Percentiles rank a stretch among this genome's conserved stretches.
Conservation (phyloP, 164 flowering plant species). For the Vitis riparia region DNA sequence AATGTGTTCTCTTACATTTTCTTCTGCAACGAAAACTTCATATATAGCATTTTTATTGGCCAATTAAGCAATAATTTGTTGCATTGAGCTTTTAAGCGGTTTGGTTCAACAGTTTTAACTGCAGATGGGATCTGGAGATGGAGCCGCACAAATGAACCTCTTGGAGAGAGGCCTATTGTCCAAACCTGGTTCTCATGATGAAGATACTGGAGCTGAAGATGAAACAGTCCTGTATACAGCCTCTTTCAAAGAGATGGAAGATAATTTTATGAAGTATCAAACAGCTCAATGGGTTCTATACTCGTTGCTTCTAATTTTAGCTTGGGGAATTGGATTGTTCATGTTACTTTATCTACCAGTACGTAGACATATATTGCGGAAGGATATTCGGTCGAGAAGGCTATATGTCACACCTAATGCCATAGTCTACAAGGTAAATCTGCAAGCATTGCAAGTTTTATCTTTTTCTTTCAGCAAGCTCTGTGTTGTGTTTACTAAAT, state of each 20-base stretch:
- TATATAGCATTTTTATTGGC: no score
- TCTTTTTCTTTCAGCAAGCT: not conserved
- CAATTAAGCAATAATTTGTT: no score
- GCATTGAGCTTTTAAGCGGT: no score
- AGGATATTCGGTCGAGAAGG: constrained; percentile 62
- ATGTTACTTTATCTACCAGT: constrained; percentile 77
- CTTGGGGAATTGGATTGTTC: constrained; percentile 79
- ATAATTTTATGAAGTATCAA: constrained; percentile 65
- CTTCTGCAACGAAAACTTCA: no score
- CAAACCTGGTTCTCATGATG: constrained; percentile 6
- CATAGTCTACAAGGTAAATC: constrained; percentile 70
- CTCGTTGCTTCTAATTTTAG: constrained; percentile 66
- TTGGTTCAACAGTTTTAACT: not conserved
- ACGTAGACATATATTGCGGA: constrained; percentile 52
- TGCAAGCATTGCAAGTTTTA: not conserved
- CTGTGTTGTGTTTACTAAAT: not conserved
- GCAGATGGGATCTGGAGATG: constrained; percentile 49
- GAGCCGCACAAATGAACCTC: constrained; percentile 49
- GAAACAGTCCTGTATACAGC: constrained; percentile 55
- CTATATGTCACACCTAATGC: constrained; percentile 66
- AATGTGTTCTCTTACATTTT: no score
- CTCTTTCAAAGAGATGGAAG: constrained; percentile 67
- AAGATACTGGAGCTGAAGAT: constrained; percentile 23
- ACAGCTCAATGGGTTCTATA: constrained; percentile 72
- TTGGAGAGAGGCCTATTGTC: constrained; percentile 56